Evolutionary conservation across 768 basidiomycete species (phyloP), one percentile per base, ranked within the genome.

Genomic region (Kwoniella sp.): DNA sequence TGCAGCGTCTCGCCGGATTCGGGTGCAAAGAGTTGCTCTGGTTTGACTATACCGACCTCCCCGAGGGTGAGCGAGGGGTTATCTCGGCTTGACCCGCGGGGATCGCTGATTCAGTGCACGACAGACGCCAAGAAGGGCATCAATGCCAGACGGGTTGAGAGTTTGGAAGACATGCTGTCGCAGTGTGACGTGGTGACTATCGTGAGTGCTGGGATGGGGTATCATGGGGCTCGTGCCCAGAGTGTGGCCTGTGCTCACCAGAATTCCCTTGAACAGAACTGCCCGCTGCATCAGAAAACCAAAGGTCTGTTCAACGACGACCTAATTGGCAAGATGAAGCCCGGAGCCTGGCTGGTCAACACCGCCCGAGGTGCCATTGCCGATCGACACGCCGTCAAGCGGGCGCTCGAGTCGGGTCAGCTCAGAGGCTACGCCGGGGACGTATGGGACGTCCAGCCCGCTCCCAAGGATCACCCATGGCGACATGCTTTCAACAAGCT

Each of bases 11-110:
- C 15, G 63, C 81, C 26, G 86, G 88, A 5, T 93, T 95, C 77
- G 80, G 89, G 77, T 83, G 82, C 80, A 90, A 90, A 74, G 88
- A 92, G 69, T 81, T 93, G 33, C 76, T 93, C 56, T 92, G 91
- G 79, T 93, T 84, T 70, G 89, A 90, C 75, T 89, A 90, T 69
- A 78, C 81, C 3, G 78, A 86, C 47, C 81, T 74, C 8, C 84
- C 86, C 11, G 78, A 78, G 53, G 81, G 82, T 83, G 62, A 38
- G 69, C 47, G 14, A 29, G 27, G 8, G 8, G 8, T 4, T 25
- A n/a, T 14, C 20, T 28, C n/a, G 40, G 22, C 25, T 17, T 10
- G 15, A 26, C 10, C 22, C 42, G 9, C 19, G 10, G 37, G 37
- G 8, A 39, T 6, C 10, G 26, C 43, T 32, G 44, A 19, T 20